These are phyloP conservation scores for Sclerotinia trifoliorum DNA, from an alignment of 2,329 filamentous ascomycete genomes.

Conservation along the genomic window DNA sequence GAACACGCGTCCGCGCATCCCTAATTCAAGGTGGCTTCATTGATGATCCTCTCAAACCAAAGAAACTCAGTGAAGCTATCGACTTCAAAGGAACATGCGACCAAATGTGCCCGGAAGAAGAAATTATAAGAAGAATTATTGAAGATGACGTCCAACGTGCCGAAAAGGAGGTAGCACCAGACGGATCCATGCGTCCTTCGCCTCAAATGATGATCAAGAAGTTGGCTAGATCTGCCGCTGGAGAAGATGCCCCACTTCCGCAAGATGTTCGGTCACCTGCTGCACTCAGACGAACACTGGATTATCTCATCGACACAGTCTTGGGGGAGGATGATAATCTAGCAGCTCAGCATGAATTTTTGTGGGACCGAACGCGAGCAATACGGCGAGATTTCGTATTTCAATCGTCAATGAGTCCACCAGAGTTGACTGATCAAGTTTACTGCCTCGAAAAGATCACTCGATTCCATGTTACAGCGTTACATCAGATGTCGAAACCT, in stretches of 20 bases:
- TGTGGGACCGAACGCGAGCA: conserved; percentile 67
- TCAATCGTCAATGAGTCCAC: conserved; percentile 56
- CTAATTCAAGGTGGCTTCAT: conserved; percentile 60
- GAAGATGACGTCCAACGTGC: conserved; percentile 57
- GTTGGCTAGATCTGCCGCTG: conserved; percentile 64
- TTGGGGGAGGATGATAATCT: conserved; percentile 55
- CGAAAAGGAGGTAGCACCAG: conserved; percentile 49
- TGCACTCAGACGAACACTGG: conserved; percentile 57
- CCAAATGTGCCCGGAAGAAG: conserved; percentile 68
- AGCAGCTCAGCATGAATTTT: conserved; percentile 57
- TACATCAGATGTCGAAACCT: conserved; percentile 60
- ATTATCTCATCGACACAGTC: conserved; percentile 62
- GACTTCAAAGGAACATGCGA: conserved; percentile 67
- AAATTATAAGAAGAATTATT: conserved; percentile 61
- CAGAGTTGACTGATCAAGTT: conserved; percentile 57
- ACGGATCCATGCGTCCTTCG: conserved; percentile 48
- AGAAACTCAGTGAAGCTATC: conserved; percentile 61
- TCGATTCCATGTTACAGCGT: conserved; percentile 63
- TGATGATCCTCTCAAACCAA: conserved; percentile 63
- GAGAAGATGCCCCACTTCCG: conserved; percentile 64
- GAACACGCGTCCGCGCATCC: conserved; percentile 55
- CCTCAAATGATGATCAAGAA: conserved; percentile 63
- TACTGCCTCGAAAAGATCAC: conserved; percentile 66
- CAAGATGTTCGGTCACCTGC: conserved; percentile 65
- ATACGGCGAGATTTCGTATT: conserved; percentile 69